phyloP scores from a whole-genome alignment of 352 stramenopile species.

The Phytophthora melonis region DNA sequence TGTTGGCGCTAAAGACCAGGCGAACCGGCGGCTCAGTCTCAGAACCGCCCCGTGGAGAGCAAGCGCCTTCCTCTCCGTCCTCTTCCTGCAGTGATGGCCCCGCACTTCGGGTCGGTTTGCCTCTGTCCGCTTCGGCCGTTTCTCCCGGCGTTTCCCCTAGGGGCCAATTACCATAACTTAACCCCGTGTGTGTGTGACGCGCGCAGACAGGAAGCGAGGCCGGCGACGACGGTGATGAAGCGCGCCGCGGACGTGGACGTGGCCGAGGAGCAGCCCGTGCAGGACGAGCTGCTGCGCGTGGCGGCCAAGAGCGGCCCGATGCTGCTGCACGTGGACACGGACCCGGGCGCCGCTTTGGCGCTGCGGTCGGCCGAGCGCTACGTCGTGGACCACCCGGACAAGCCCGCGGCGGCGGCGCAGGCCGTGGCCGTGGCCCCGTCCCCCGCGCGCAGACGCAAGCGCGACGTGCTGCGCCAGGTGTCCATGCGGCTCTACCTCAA shows the following conservation, averaged over 20 bases:
- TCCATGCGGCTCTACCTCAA: conserved; percentile 84
- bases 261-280: no score
- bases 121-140: conserved; percentile 3
- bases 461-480: conserved; percentile 78
- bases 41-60: conserved; percentile 32
- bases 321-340: conserved; percentile 19
- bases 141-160: background rate
- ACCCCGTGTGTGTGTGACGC: background rate
- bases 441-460: conserved; percentile 51
- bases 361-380: conserved; percentile 23
- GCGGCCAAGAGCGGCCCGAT: conserved; percentile 17
- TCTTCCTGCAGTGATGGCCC: conserved; percentile 38
- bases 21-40: conserved; percentile 20
- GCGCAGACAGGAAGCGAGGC: conserved; percentile 23
- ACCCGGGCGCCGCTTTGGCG: conserved; percentile 2
- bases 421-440: conserved; percentile 13
- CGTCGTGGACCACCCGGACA: conserved; percentile 25
- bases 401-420: conserved; percentile 11
- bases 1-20: conserved; percentile 13
- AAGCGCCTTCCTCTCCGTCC: conserved; percentile 6
- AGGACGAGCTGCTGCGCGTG: conserved; percentile 16
- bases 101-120: conserved; percentile 47
- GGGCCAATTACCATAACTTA: conserved; percentile 2
- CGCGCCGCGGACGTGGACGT: background rate
- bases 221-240: conserved; percentile 17